Evolutionary conservation across 805 yeast genomes (phyloP), one percentile per base, ranked within the genome.

Genomic region (Monosporozyma aquatica): DNA sequence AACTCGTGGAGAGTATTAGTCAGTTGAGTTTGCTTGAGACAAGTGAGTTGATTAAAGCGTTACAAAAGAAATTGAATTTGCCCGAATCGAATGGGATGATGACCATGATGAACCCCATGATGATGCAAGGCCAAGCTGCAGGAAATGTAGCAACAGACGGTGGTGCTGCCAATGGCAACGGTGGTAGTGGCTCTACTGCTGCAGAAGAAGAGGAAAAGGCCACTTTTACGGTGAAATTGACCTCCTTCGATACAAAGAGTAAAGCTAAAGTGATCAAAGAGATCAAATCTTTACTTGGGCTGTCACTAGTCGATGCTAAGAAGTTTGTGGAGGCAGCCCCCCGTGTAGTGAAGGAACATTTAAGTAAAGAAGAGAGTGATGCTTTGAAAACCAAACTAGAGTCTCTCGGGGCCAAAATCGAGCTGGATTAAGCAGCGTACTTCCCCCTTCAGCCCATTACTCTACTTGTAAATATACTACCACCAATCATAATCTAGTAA

Each of bases 231-330:
- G 69, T 90, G 63, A 92, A 90, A 70, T 78, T 90, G 59, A 97
- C 90, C 64, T 76, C 90, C 33, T 89, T 92, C 56, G 98, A 92
- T 57, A 78, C 97, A 46, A 89, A 87, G 70, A 68, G 95, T 45
- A 92, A 92, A 74, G 95, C 99, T 47, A 92, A 92, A 82, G 78
- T 92, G 65, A 92, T 92, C 64, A 92, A 92, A 73, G 98, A 92
- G 70, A 95, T 92, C 55, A 92, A 92, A 73, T 74, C 82, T 47
- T 71, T 90, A 60, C 75, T 92, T 58, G 96, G 96, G 13, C 74
- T 92, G 56, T 86, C 95, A 6, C 75, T 92, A 55, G 98, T 92
- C 47, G 97, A 92, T 64, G 85, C 97, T 48, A 92, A 92, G 80
- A 92, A 92, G 71, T 85, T 92, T 53, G 99, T 92, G 45, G 99